Percentiles rank a stretch among this genome's conserved stretches.
These are phyloP conservation scores for Grosmannia serpens DNA, from an alignment of 2,329 filamentous ascomycete species.

Conservation along the genomic window DNA sequence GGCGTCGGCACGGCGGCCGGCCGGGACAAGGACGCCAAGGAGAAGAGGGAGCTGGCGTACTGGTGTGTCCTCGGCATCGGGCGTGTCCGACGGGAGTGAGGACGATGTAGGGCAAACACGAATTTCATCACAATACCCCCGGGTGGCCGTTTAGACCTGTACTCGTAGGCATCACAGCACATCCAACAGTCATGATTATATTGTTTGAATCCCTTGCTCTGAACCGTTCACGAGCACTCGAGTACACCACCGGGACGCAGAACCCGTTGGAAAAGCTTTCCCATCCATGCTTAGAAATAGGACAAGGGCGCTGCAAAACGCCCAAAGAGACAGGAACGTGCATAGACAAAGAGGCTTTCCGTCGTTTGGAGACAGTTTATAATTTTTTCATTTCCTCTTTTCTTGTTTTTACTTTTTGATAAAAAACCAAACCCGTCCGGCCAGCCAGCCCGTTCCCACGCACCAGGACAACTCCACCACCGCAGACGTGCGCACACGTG, in stretches of 20 bases:
- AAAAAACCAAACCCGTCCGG: neutral
- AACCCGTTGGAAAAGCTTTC: no score
- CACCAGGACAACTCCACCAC: neutral
- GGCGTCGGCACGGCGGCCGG: slow-evolving; percentile 45
- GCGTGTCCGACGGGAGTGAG: slow-evolving; percentile 50
- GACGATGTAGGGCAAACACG: neutral
- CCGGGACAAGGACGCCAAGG: slow-evolving; percentile 47
- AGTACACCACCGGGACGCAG: no score
- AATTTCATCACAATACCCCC: neutral
- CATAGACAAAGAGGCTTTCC: neutral
- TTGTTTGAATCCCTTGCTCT: neutral
- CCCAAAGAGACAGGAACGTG: neutral
- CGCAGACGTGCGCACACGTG: neutral
- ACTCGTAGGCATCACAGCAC: neutral
- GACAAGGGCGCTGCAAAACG: no score
- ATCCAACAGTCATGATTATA: no score
- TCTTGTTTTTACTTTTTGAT: slow-evolving; percentile 1
- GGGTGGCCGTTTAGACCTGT: no score
- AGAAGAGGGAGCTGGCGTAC: slow-evolving; percentile 83
- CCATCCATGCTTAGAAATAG: no score
- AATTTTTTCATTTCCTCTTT: slow-evolving; percentile 4
- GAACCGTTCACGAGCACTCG: neutral
- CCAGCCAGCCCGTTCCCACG: neutral
- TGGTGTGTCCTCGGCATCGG: slow-evolving; percentile 91
- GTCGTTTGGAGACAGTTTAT: slow-evolving; percentile 5